Evolutionary conservation across 2,329 filamentous ascomycete species (phyloP).

Genomic region (Verticillium dahliae): DNA sequence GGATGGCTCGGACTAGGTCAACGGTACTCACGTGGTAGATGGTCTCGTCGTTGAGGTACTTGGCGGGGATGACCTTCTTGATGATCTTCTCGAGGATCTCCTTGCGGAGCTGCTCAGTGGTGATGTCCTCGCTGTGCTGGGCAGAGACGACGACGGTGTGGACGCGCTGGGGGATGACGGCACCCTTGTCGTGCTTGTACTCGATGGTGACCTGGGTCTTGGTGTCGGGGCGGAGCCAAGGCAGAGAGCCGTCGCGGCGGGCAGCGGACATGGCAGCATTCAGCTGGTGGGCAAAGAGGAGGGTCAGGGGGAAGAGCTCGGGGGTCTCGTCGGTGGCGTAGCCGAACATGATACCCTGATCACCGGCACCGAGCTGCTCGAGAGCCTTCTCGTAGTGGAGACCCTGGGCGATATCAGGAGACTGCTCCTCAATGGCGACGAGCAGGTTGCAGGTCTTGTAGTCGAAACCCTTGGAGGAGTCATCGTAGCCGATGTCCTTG

Average conservation of each 20-base stretch:
- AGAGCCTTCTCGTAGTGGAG: slow-evolving; percentile 97
- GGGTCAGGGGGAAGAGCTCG: slow-evolving; percentile 89
- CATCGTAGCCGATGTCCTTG: slow-evolving; percentile 98
- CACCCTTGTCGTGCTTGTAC: slow-evolving; percentile 94
- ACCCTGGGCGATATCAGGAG: slow-evolving; percentile 97
- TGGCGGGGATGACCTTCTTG: slow-evolving; percentile 84
- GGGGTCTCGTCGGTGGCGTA: slow-evolving; percentile 99
- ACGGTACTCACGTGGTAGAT: slow-evolving; percentile 74
- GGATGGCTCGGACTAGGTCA: background rate
- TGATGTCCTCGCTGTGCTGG: slow-evolving; percentile 84
- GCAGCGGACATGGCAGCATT: slow-evolving; percentile 91
- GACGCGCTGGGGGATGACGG: slow-evolving; percentile 84
- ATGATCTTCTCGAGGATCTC: slow-evolving; percentile 97
- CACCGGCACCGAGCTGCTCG: slow-evolving; percentile 96
- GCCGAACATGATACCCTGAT: slow-evolving; percentile 99
- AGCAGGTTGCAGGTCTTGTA: slow-evolving; percentile 99
- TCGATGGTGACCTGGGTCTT: slow-evolving; percentile 99
- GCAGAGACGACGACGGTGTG: slow-evolving; percentile 96
- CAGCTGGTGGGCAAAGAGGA: slow-evolving; percentile 92
- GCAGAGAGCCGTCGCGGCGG: slow-evolving; percentile 77
- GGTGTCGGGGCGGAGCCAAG: slow-evolving; percentile 96
- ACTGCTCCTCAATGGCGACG: slow-evolving; percentile 98
- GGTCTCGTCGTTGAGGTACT: slow-evolving; percentile 89
- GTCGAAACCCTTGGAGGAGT: slow-evolving; percentile 96
- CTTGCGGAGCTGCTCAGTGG: slow-evolving; percentile 86